Base-by-base conservation (phyloP, 345 rosid genomes). In the Eucalyptus grandis region DNA sequence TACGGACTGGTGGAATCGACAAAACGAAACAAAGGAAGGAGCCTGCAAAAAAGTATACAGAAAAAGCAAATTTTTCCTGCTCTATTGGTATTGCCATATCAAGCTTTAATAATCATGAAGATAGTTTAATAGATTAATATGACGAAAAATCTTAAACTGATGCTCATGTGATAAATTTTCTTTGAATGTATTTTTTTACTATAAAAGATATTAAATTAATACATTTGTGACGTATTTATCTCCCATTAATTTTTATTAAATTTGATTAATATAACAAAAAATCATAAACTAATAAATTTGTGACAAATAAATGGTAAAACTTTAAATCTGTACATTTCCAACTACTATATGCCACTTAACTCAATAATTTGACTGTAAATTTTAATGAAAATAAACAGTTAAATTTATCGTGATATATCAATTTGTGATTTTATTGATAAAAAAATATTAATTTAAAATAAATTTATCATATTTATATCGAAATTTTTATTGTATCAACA, bases 81-180 rank as follows among this genome's bases (percentile, higher is more conserved):
- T 27, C 19, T 15, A 14, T 8, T 14, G 6, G 7, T 69, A 24
- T 17, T 9, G 13, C 24, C 44, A 9, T 72, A 72, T 72, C 10
- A 19, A 17, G 44, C 82, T 34, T 72, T 72, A 72, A 34, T 34
- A 72, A 0, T 19, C 44, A 16, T 5, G 14, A 72, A 34, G 5
- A 56, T 34, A 34, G 2, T 17, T 72, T 72, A 19, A 53, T 21
- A 8, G 26, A 9, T 21, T 4, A 53, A 53, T 21, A 53, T 53
- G 0, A 0, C 11, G 0, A 19, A 53, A 53, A 53, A 21, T 4
- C 0, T 53, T 53, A 53, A 53, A 21, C 0, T 4, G 0, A 2
- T 21, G 8, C 0, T 0, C 0, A 53, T 53, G 24, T 7, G 5
- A 19, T 21, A 53, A 53, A 8, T 53, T 19, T 53, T 19, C 0